Conservation (phyloP, 306 rosid species). For the Neltuma alba region DNA sequence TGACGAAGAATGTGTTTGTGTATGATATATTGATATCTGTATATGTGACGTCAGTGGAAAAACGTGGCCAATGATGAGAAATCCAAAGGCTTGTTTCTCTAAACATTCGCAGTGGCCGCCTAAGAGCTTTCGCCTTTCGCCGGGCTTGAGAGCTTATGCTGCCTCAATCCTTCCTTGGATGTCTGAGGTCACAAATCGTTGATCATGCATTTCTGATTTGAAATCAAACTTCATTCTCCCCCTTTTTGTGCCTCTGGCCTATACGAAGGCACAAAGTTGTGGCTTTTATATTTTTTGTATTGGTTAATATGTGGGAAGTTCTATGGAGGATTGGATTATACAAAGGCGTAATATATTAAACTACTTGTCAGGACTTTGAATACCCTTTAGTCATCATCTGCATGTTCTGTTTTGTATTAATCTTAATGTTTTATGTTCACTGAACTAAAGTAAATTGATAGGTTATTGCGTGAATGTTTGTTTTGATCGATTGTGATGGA, state of each 20-base stretch:
- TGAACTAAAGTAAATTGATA: neutral
- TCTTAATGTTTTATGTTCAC: no score
- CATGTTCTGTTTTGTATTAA: no score
- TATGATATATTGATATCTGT: no score
- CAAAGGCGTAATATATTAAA: no score
- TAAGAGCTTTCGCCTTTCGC: conserved; percentile 52
- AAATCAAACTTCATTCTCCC: neutral
- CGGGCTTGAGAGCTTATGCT: conserved; percentile 48
- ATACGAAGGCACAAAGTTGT: no score
- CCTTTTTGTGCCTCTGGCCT: no score
- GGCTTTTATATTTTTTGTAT: no score
- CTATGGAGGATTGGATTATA: no score
- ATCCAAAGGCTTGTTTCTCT: conserved; percentile 44
- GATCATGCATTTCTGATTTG: neutral
- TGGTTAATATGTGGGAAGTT: no score
- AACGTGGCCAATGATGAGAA: conserved; percentile 29
- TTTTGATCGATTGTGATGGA: neutral
- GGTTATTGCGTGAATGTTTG: neutral
- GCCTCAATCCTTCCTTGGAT: conserved; percentile 47
- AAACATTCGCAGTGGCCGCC: conserved; percentile 55
- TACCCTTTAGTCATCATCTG: no score
- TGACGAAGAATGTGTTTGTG: neutral
- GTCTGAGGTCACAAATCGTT: conserved; percentile 31
- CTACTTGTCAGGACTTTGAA: no score
- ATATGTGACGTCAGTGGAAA: neutral